Evolutionary conservation across 441 rosid species (phyloP).

Genomic region (Isatis lusitanica): DNA sequence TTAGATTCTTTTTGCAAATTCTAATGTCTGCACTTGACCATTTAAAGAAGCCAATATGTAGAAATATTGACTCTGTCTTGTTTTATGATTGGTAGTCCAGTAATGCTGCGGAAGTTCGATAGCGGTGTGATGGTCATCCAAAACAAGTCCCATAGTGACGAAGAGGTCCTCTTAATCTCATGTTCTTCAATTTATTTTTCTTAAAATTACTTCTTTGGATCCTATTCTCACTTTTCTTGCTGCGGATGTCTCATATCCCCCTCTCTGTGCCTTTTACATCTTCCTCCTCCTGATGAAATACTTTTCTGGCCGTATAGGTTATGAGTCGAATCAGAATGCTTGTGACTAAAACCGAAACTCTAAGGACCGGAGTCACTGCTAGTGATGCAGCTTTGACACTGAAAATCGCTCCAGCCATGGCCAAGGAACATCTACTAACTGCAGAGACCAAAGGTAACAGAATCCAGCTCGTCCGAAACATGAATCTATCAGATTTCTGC

Average conservation of each 20-base stretch:
- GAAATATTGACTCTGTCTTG: slow-evolving; percentile 25
- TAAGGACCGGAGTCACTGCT: slow-evolving; percentile 71
- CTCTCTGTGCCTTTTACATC: not conserved
- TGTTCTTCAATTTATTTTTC: slow-evolving; percentile 10
- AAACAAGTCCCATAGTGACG: slow-evolving; percentile 86
- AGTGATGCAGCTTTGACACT: slow-evolving; percentile 91
- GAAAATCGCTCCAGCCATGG: slow-evolving; percentile 97
- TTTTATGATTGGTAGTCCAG: slow-evolving; percentile 64
- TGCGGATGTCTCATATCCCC: not conserved
- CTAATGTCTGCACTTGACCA: not conserved
- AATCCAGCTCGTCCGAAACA: not conserved
- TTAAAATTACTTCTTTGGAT: not conserved
- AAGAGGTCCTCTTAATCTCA: slow-evolving; percentile 57
- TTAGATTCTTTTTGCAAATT: not conserved
- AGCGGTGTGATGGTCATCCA: slow-evolving; percentile 95
- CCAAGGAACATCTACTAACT: slow-evolving; percentile 88
- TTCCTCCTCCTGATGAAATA: not conserved
- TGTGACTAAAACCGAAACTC: slow-evolving; percentile 61
- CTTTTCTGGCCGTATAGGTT: slow-evolving; percentile 46
- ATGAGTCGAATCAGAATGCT: slow-evolving; percentile 71
- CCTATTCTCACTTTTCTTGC: not conserved
- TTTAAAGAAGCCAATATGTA: not conserved
- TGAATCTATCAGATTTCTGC: not conserved
- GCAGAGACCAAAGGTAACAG: slow-evolving; percentile 83
- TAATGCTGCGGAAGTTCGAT: slow-evolving; percentile 95